These are phyloP conservation scores for Podospora australis DNA, from an alignment of 495 filamentous ascomycete species.

Conservation along the genomic window DNA sequence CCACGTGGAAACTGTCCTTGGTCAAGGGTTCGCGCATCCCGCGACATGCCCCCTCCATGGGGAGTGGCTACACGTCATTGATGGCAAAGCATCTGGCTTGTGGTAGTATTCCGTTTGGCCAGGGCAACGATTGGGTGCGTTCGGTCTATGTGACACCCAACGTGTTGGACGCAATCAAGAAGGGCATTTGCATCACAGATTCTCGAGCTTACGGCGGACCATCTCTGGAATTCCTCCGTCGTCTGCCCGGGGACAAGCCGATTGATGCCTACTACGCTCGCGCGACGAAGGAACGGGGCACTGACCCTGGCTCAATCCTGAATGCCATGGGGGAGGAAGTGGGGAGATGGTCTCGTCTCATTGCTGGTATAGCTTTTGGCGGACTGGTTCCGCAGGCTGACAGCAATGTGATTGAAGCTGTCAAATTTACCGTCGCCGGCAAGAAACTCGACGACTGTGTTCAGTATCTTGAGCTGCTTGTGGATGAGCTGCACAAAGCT, in stretches of 20 bases:
- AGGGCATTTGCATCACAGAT: not conserved
- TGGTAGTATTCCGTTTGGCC: constrained; percentile 2
- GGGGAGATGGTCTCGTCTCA: not conserved
- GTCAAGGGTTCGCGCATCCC: constrained; percentile 2
- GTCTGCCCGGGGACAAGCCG: not conserved
- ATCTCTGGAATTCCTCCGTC: constrained; percentile 1
- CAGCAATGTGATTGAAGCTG: not conserved
- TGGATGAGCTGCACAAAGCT: not conserved
- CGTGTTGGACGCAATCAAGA: not conserved
- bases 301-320: not conserved
- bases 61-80: constrained; percentile 1
- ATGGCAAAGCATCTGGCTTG: constrained; percentile 8
- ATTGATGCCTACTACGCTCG: constrained; percentile 4
- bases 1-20: constrained; percentile 1
- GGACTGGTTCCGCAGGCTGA: constrained; percentile 4
- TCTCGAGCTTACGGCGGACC: not conserved
- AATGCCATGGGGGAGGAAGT: not conserved
- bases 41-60: constrained; percentile 4
- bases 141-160: not conserved
- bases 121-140: not conserved
- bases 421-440: not conserved
- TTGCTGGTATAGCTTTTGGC: constrained; percentile 4
- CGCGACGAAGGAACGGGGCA: not conserved
- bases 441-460: not conserved
- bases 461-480: not conserved